phyloP scores from a whole-genome alignment of 495 filamentous ascomycete species.

The Chaetomium tenue region DNA sequence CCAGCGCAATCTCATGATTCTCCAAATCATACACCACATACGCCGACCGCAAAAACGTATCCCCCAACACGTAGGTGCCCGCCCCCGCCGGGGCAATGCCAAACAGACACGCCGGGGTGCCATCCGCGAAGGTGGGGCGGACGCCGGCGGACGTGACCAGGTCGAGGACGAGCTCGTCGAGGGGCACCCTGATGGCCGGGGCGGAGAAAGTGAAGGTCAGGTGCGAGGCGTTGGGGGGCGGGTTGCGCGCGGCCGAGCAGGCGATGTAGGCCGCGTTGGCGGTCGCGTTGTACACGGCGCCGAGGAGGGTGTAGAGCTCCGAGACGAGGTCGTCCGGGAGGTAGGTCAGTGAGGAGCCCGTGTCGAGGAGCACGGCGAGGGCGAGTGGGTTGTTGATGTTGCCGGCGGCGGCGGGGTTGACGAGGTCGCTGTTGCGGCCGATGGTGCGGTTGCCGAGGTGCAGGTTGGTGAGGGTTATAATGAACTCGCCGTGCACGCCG shows the following conservation, averaged over 20 bases:
- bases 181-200: conserved; percentile 65
- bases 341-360: conserved; percentile 87
- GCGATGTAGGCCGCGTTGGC: conserved; percentile 66
- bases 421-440: no score
- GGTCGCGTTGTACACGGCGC: conserved; percentile 59
- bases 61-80: conserved; percentile 73
- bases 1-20: conserved; percentile 85
- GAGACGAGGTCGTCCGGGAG: conserved; percentile 68
- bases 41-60: conserved; percentile 88
- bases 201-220: conserved; percentile 69
- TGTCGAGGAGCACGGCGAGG: conserved; percentile 78
- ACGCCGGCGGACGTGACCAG: conserved; percentile 49
- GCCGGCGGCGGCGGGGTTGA: conserved; percentile 33
- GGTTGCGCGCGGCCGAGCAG: conserved; percentile 61
- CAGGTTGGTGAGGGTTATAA: conserved; percentile 70
- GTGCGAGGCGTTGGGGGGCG: conserved; percentile 39
- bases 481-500: conserved; percentile 67
- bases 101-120: conserved; percentile 63
- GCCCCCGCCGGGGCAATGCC: conserved; percentile 69
- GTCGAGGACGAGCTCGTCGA: conserved; percentile 76
- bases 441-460: conserved; percentile 46
- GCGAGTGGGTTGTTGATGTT: conserved; percentile 37
- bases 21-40: conserved; percentile 90
- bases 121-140: conserved; percentile 59
- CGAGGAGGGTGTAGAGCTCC: conserved; percentile 61